These are phyloP conservation scores for Cinnamomum chago DNA, from an alignment of 164 flowering plant species.

Conservation along the genomic window DNA sequence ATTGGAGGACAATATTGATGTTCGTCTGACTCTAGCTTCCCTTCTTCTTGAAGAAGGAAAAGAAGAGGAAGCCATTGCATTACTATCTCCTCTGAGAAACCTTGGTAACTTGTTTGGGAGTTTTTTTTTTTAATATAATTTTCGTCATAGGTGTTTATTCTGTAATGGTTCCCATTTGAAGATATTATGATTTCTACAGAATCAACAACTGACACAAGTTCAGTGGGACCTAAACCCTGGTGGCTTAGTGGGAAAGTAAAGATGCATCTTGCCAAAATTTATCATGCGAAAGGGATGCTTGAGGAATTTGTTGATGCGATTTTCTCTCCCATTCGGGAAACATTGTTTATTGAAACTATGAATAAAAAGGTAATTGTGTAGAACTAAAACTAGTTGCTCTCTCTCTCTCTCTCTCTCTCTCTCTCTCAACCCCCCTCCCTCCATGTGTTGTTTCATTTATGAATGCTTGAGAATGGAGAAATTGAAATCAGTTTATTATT, in stretches of 20 bases:
- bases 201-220: constrained; percentile 16
- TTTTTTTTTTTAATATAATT: not conserved
- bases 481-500: no score
- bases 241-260: constrained; percentile 59
- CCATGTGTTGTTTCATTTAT: no score
- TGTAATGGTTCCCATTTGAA: not conserved
- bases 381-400: not conserved
- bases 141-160: not conserved
- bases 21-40: constrained; percentile 58
- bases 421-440: not conserved
- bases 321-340: constrained; percentile 49
- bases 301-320: constrained; percentile 61
- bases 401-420: constrained; percentile 3
- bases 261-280: constrained; percentile 53
- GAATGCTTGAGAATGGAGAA: no score
- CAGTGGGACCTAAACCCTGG: constrained; percentile 47
- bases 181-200: constrained; percentile 21
- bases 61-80: constrained; percentile 65
- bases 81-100: constrained; percentile 59
- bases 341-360: constrained; percentile 44
- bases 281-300: constrained; percentile 52
- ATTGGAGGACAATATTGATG: constrained; percentile 44
- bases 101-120: constrained; percentile 28
- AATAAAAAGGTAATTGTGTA: constrained; percentile 44
- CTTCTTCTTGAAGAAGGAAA: constrained; percentile 59